Percentiles rank a stretch among this genome's conserved stretches.
phyloP scores from a whole-genome alignment of 2,329 filamentous ascomycete genomes.

The Hypoxylon sp. region DNA sequence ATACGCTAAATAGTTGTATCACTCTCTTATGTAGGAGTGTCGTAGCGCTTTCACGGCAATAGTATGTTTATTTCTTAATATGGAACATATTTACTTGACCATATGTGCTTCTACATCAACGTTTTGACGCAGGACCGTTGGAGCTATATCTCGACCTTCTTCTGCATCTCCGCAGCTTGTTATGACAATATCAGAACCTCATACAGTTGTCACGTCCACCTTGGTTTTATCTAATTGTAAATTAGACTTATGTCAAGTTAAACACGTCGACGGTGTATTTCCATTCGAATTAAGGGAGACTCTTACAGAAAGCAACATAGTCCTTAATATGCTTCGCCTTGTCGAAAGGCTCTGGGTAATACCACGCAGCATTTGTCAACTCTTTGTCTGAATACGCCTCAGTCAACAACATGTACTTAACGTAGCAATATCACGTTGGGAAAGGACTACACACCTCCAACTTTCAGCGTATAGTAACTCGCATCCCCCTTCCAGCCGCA shows the following conservation, averaged over 20 bases:
- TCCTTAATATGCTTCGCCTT: slow-evolving; percentile 66
- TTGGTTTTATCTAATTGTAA: slow-evolving; percentile 42
- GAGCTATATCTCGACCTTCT: background rate
- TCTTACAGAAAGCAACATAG: slow-evolving; percentile 72
- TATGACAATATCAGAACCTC: background rate
- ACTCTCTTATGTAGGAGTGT: background rate
- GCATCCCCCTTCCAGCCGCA: slow-evolving; percentile 72
- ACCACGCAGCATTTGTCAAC: slow-evolving; percentile 70
- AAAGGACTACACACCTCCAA: no score
- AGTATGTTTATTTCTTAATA: background rate
- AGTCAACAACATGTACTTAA: no score
- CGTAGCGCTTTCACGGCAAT: background rate
- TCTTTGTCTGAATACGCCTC: no score
- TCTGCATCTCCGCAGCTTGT: background rate
- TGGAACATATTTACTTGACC: background rate
- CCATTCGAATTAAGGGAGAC: background rate
- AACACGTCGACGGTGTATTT: background rate
- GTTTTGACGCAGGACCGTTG: background rate
- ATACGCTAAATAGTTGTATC: background rate
- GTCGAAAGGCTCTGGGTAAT: slow-evolving; percentile 66
- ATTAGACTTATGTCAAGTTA: slow-evolving; percentile 14
- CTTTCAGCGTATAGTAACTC: slow-evolving; percentile 68
- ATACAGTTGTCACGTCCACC: slow-evolving; percentile 38
- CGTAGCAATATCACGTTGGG: no score
- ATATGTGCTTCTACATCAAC: background rate